Percentiles rank a stretch among this genome's conserved stretches.
Evolutionary conservation across 441 rosid species (phyloP).

Genomic region (Jatropha podagrica): DNA sequence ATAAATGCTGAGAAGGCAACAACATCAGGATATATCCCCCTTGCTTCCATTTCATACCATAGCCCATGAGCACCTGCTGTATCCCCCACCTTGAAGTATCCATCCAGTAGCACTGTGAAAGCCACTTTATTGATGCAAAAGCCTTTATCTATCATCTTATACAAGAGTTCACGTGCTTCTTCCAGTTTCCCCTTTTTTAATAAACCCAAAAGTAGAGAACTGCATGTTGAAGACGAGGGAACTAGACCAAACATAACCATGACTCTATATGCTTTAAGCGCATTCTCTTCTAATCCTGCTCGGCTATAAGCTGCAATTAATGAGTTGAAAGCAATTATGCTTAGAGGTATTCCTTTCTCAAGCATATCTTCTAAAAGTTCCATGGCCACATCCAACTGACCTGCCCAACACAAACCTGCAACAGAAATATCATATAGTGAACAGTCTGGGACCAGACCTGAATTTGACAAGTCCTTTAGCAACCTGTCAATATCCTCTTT

Average conservation of each 20-base stretch:
- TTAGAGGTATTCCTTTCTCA: constrained; percentile 56
- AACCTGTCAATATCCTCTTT: constrained; percentile 48
- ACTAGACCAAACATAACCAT: constrained; percentile 47
- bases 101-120: constrained; percentile 66
- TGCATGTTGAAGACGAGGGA: constrained; percentile 66
- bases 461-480: constrained; percentile 40
- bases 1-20: constrained; percentile 70
- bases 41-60: constrained; percentile 60
- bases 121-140: constrained; percentile 50
- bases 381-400: constrained; percentile 53
- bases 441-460: constrained; percentile 34
- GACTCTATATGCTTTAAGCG: constrained; percentile 44
- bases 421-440: constrained; percentile 47
- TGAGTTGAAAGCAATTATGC: constrained; percentile 61
- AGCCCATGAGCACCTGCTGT: constrained; percentile 48
- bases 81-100: constrained; percentile 53
- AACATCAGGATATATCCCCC: constrained; percentile 54
- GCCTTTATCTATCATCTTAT: constrained; percentile 47
- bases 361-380: constrained; percentile 45
- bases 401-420: constrained; percentile 70
- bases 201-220: constrained; percentile 61
- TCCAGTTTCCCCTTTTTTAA: constrained; percentile 48
- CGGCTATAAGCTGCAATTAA: constrained; percentile 61
- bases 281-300: constrained; percentile 49
- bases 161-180: constrained; percentile 53